A percentile compares a stretch with the other conserved stretches of the same genome.
Conservation (phyloP, 1,139 yeast species). For the Kazachstania sp. region DNA sequence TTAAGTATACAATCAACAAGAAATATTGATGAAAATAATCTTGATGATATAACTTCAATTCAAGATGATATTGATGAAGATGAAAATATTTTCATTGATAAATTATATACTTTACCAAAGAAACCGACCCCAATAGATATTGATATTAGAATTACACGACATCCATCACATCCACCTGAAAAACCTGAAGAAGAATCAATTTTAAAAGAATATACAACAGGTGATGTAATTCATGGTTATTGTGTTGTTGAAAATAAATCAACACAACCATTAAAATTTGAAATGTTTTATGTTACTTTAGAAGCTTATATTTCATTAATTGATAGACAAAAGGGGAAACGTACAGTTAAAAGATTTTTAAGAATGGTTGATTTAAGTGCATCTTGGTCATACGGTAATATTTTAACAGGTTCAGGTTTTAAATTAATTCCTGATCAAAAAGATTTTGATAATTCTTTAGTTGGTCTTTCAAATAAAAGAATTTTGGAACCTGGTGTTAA, state of each 20-base stretch:
- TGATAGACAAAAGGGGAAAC: conserved; percentile 23
- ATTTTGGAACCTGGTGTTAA: conserved; percentile 42
- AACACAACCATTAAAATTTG: conserved; percentile 39
- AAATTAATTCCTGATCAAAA: conserved; percentile 38
- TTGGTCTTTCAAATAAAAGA: conserved; percentile 48
- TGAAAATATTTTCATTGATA: conserved; percentile 32
- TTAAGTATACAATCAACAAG: conserved; percentile 7
- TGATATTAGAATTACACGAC: conserved; percentile 33
- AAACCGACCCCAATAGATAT: conserved; percentile 29
- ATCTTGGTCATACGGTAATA: conserved; percentile 35
- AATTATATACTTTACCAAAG: conserved; percentile 31
- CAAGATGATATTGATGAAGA: conserved; percentile 24
- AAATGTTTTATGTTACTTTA: conserved; percentile 49
- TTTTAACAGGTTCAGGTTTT: conserved; percentile 38
- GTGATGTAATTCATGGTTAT: conserved; percentile 48
- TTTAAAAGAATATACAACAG: conserved; percentile 44
- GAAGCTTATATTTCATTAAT: conserved; percentile 41
- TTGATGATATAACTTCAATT: conserved; percentile 6
- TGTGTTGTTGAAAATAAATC: conserved; percentile 41
- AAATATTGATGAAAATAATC: neutral
- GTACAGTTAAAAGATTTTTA: conserved; percentile 33
- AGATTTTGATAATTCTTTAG: conserved; percentile 43
- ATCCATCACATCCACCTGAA: conserved; percentile 29
- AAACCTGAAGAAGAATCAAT: conserved; percentile 31
- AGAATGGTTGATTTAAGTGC: conserved; percentile 40